Evolutionary conservation across 2,329 filamentous ascomycete genomes (phyloP).

Genomic region (Leptographium wingfieldii): DNA sequence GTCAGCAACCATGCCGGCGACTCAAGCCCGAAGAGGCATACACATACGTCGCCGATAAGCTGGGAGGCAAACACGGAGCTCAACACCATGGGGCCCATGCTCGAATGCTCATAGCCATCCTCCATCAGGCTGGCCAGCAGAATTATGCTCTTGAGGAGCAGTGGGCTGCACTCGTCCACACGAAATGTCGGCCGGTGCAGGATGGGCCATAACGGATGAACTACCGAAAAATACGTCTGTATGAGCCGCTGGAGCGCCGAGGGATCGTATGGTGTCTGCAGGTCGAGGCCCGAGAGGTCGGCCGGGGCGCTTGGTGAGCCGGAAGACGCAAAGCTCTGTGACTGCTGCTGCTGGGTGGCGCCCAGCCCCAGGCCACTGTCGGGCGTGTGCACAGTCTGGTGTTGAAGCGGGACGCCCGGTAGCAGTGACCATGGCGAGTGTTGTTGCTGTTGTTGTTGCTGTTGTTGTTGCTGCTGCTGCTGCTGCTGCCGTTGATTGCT

Average conservation of each 20-base stretch:
- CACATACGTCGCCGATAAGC: conserved; percentile 1
- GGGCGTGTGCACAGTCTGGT: background rate
- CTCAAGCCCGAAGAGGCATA: background rate
- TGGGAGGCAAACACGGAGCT: background rate
- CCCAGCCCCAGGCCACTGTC: background rate
- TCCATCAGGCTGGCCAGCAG: conserved; percentile 1
- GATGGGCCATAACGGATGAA: conserved; percentile 2
- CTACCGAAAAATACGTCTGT: background rate
- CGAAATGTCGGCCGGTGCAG: conserved; percentile 4
- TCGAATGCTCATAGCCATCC: background rate
- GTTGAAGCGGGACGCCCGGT: background rate
- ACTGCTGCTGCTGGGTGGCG: no score
- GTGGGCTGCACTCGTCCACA: background rate
- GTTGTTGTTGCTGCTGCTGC: no score
- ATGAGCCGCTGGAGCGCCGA: background rate
- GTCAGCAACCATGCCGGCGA: background rate
- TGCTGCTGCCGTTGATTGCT: background rate
- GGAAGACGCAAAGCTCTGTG: background rate
- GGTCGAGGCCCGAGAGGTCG: background rate
- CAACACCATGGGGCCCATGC: background rate
- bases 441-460: background rate
- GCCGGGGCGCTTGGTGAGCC: background rate
- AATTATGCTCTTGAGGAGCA: conserved; percentile 1
- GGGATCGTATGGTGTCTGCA: background rate
- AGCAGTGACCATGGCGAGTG: background rate